Evolutionary conservation across 1,284 basidiomycete genomes (phyloP).

Genomic region (Phlebopus sp.): DNA sequence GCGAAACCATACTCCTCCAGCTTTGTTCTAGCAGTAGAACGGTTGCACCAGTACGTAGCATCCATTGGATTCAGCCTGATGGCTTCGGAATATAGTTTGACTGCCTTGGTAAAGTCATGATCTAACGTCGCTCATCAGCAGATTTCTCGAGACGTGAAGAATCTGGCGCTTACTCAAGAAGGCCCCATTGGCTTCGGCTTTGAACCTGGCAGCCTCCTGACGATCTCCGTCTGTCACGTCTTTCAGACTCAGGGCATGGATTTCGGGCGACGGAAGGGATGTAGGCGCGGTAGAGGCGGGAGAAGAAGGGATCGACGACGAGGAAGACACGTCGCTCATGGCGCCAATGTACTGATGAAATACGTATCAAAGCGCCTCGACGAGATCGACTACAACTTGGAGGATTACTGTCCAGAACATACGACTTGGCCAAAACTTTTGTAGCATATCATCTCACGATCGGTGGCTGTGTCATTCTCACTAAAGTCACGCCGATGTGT

Average conservation of each 20-base stretch:
- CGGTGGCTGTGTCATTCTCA: slow-evolving; percentile 2
- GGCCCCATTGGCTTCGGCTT: slow-evolving; percentile 83
- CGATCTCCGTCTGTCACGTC: slow-evolving; percentile 70
- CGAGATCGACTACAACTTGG: no score
- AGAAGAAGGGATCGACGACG: slow-evolving; percentile 37
- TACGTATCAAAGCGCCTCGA: no score
- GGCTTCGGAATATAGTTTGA: slow-evolving; percentile 73
- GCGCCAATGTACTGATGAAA: not conserved
- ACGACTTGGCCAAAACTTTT: slow-evolving; percentile 10
- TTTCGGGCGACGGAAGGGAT: slow-evolving; percentile 54
- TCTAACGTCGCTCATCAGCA: slow-evolving; percentile 31
- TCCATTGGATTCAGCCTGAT: slow-evolving; percentile 79
- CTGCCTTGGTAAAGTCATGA: slow-evolving; percentile 61
- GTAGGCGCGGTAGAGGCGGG: slow-evolving; percentile 51
- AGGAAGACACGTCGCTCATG: slow-evolving; percentile 43
- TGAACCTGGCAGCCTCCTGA: slow-evolving; percentile 66
- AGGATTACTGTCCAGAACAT: not conserved
- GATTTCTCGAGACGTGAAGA: no score
- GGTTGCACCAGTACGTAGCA: slow-evolving; percentile 77
- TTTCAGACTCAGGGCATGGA: slow-evolving; percentile 46
- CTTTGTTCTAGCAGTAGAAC: slow-evolving; percentile 75
- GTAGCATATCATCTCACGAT: slow-evolving; percentile 8
- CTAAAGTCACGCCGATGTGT: no score
- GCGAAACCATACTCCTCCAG: slow-evolving; percentile 84
- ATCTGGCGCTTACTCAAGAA: slow-evolving; percentile 56